phyloP scores from a whole-genome alignment of 345 rosid genomes.

The Turnera subulata region DNA sequence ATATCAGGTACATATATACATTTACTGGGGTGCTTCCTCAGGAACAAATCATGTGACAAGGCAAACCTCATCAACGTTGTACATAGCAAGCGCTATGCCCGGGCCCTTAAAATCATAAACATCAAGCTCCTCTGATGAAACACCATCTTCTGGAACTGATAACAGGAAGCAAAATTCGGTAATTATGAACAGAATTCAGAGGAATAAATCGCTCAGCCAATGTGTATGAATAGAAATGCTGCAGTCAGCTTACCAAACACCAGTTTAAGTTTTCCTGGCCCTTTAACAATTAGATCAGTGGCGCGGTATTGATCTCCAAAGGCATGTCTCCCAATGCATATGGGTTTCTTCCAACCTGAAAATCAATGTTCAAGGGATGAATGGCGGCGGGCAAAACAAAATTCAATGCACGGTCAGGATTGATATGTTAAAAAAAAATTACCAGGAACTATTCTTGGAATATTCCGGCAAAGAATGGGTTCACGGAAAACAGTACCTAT shows the following conservation, averaged over 20 bases:
- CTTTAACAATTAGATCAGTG: slow-evolving; percentile 62
- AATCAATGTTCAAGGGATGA: slow-evolving; percentile 12
- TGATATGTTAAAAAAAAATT: slow-evolving; percentile 17
- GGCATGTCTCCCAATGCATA: slow-evolving; percentile 99
- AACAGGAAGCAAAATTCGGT: slow-evolving; percentile 12
- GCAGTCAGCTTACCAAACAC: slow-evolving; percentile 62
- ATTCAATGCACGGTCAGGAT: slow-evolving; percentile 3
- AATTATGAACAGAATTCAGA: slow-evolving; percentile 7
- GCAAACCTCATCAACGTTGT: slow-evolving; percentile 88
- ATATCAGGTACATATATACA: slow-evolving; percentile 13
- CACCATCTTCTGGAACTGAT: slow-evolving; percentile 76
- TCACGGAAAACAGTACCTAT: slow-evolving; percentile 95
- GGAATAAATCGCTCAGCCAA: slow-evolving; percentile 9
- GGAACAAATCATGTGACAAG: slow-evolving; percentile 9
- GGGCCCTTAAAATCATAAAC: slow-evolving; percentile 85
- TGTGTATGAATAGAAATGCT: slow-evolving; percentile 17
- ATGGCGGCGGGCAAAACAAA: slow-evolving; percentile 2
- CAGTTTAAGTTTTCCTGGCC: slow-evolving; percentile 96
- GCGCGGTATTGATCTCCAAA: slow-evolving; percentile 99
- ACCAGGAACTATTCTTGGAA: slow-evolving; percentile 93
- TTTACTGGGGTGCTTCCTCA: not conserved
- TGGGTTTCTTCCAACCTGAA: slow-evolving; percentile 92
- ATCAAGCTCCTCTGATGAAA: slow-evolving; percentile 58
- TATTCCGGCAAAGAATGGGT: slow-evolving; percentile 82
- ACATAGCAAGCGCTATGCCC: slow-evolving; percentile 94